Conservation (phyloP, 176 grass and related monocot species). For the Zizania latifolia region DNA sequence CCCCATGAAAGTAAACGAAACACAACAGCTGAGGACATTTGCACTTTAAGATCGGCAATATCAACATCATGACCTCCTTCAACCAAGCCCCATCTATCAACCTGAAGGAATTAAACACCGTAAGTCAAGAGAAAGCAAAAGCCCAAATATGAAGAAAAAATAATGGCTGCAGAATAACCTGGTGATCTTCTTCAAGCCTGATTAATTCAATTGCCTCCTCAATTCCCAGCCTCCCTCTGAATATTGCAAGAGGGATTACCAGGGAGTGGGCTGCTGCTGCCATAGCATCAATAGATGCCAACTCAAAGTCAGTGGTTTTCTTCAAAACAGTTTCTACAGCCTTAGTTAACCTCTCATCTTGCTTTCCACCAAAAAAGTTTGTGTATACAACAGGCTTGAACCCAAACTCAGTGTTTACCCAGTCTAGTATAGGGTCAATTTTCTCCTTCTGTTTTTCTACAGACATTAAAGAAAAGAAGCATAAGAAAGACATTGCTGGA, state of each 20-base stretch:
- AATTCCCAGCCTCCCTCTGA: conserved; percentile 55
- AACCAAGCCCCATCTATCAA: conserved; percentile 92
- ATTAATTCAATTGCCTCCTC: conserved; percentile 87
- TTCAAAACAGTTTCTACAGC: conserved; percentile 57
- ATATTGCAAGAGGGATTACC: conserved; percentile 82
- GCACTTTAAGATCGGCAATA: conserved; percentile 86
- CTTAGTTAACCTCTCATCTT: conserved; percentile 56
- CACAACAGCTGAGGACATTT: conserved; percentile 77
- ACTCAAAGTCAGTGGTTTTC: conserved; percentile 58
- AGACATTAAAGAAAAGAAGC: not conserved
- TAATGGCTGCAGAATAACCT: conserved; percentile 31
- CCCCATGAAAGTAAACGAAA: conserved; percentile 63
- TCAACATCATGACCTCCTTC: conserved; percentile 98
- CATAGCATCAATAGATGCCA: conserved; percentile 94
- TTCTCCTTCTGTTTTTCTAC: conserved; percentile 89
- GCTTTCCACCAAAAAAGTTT: conserved; percentile 77
- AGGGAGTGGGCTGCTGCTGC: conserved; percentile 81
- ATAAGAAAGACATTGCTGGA: conserved; percentile 5
- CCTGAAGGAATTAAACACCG: conserved; percentile 27
- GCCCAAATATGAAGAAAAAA: not conserved
- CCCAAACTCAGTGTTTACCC: conserved; percentile 78
- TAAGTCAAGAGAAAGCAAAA: conserved; percentile 22
- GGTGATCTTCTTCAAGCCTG: conserved; percentile 89
- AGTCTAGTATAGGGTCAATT: conserved; percentile 77
- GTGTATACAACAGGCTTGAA: conserved; percentile 64